Conservation (phyloP, 306 rosid genomes). For the Cotoneaster glaucophyllus region DNA sequence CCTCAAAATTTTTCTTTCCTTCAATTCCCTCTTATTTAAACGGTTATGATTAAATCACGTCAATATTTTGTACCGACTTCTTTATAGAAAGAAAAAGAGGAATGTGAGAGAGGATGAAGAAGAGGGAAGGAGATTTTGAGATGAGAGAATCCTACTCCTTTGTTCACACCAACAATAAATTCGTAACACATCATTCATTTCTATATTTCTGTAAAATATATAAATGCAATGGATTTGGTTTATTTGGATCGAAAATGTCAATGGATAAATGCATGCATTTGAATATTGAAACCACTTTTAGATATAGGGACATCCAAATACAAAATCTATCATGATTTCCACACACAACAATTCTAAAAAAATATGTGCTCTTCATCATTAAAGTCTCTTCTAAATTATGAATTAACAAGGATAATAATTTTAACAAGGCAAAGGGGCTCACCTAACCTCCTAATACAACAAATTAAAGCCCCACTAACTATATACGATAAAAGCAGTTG, state of each 20-base stretch:
- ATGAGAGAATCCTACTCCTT: too few species aligned
- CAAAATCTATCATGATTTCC: neutral
- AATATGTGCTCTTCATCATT: neutral
- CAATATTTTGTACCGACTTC: too few species aligned
- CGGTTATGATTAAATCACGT: too few species aligned
- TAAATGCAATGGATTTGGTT: neutral
- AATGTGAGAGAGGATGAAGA: too few species aligned
- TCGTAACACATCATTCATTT: neutral
- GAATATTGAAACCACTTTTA: neutral
- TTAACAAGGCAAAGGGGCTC: neutral
- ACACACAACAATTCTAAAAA: neutral
- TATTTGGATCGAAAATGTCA: neutral
- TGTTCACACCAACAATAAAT: neutral
- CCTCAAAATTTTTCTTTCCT: too few species aligned
- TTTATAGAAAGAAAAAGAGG: too few species aligned
- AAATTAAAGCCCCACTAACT: neutral
- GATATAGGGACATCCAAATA: neutral
- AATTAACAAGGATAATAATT: neutral
- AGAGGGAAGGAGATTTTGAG: too few species aligned
- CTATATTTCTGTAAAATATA: neutral
- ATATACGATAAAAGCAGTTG: neutral
- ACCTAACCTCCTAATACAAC: conserved; percentile 4
- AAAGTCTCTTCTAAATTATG: neutral
- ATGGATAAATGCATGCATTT: too few species aligned
- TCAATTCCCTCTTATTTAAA: too few species aligned